Conservation (phyloP, 192 early-diverging fungal species). For the Coemansia biformis region DNA sequence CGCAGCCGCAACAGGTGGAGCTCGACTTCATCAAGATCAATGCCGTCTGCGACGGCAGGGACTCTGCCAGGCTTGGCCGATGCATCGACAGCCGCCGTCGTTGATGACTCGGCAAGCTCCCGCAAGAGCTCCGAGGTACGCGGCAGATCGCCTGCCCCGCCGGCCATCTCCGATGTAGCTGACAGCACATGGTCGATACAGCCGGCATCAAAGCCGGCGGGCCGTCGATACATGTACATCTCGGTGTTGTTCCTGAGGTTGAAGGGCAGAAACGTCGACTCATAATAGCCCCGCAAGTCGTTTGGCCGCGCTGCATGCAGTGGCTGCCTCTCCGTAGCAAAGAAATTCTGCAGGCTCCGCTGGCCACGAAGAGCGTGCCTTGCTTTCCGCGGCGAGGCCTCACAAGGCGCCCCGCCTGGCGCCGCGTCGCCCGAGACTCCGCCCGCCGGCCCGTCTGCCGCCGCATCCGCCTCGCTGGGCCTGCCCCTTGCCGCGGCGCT, state of each 20-base stretch:
- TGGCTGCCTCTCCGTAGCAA: constrained; percentile 11
- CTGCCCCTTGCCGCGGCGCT: background rate
- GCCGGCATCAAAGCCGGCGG: constrained; percentile 32
- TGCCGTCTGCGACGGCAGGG: constrained; percentile 1
- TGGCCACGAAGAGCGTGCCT: constrained; percentile 21
- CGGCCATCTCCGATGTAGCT: background rate
- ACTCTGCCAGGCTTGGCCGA: background rate
- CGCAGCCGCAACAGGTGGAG: constrained; percentile 15
- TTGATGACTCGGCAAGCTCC: constrained; percentile 2
- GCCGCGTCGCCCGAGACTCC: too few relatives aligned
- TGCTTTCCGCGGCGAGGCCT: constrained; percentile 2
- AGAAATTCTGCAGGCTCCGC: constrained; percentile 42
- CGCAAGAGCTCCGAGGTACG: constrained; percentile 2
- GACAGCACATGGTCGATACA: constrained; percentile 31
- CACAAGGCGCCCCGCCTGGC: background rate
- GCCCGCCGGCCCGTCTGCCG: too few relatives aligned
- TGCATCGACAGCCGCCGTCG: background rate
- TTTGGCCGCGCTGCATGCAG: background rate
- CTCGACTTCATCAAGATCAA: constrained; percentile 30
- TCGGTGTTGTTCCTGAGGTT: constrained; percentile 28
- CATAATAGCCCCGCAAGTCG: constrained; percentile 20
- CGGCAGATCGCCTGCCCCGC: background rate
- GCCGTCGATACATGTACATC: constrained; percentile 18
- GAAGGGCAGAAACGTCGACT: constrained; percentile 34
- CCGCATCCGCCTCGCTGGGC: too few relatives aligned